Evolutionary conservation across 768 basidiomycete species (phyloP).

Genomic region (Gelatoporia subvermispora): DNA sequence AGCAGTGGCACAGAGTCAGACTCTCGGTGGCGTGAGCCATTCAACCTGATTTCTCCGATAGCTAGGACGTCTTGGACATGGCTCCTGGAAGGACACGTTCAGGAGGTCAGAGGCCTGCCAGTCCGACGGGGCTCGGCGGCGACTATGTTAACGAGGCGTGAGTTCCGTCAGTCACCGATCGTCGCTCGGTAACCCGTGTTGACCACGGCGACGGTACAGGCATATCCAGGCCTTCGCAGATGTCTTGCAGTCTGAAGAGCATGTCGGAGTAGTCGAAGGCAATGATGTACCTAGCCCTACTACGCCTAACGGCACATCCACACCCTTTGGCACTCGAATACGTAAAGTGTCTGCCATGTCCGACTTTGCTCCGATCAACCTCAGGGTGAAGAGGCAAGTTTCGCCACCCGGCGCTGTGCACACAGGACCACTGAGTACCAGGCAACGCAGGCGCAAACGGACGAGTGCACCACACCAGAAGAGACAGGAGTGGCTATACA

Average conservation of each 20-base stretch:
- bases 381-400: conserved; percentile 69
- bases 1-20: too few species aligned
- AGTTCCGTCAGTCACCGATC: conserved; percentile 1
- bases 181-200: not conserved
- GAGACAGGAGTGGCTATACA: conserved; percentile 68
- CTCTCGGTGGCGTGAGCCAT: too few species aligned
- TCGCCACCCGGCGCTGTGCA: not conserved
- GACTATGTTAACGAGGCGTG: conserved; percentile 75
- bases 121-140: conserved; percentile 29
- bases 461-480: conserved; percentile 29
- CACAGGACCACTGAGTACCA: not conserved
- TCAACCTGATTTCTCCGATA: too few species aligned
- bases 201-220: conserved; percentile 24
- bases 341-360: conserved; percentile 79
- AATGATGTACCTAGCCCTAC: conserved; percentile 8
- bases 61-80: too few species aligned
- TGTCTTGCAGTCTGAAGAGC: conserved; percentile 43
- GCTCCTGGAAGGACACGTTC: not conserved
- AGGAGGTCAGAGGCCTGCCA: not conserved
- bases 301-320: conserved; percentile 6
- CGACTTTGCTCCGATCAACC: conserved; percentile 88
- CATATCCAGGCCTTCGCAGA: conserved; percentile 75
- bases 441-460: conserved; percentile 34
- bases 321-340: conserved; percentile 42
- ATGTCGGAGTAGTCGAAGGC: conserved; percentile 1